phyloP scores from a whole-genome alignment of 768 basidiomycete species.

The Leccinellum albellum region DNA sequence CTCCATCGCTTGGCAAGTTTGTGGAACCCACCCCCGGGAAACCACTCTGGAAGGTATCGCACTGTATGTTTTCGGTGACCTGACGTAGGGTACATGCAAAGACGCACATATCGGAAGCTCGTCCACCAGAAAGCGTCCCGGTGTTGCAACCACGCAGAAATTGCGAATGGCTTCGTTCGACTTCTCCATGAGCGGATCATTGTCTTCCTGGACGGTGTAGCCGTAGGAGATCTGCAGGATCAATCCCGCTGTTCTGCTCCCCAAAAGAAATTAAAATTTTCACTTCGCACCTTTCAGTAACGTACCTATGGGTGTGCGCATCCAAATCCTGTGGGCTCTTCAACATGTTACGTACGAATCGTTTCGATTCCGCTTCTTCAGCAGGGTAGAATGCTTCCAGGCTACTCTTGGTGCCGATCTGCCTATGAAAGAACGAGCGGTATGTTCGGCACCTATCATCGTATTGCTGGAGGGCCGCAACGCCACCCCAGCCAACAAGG shows the following conservation, averaged over 20 bases:
- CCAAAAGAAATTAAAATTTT: neutral
- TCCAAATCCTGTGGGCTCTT: neutral
- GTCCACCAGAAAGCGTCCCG: constrained; percentile 15
- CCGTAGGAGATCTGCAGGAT: constrained; percentile 37
- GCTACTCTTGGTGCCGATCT: constrained; percentile 8
- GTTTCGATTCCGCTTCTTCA: constrained; percentile 3
- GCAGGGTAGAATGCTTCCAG: neutral
- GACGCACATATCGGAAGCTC: constrained; percentile 7
- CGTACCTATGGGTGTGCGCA: constrained; percentile 7
- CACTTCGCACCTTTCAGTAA: neutral
- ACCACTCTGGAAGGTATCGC: constrained; percentile 19
- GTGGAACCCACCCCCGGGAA: constrained; percentile 20
- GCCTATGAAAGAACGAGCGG: neutral
- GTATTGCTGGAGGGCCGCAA: neutral
- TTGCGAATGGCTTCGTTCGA: constrained; percentile 22
- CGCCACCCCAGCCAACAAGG: too few species aligned
- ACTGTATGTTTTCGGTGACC: neutral
- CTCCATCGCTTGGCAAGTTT: constrained; percentile 6
- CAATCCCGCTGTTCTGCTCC: constrained; percentile 31
- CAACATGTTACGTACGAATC: constrained; percentile 3
- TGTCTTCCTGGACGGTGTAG: constrained; percentile 25
- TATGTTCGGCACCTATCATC: neutral
- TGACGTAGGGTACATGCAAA: neutral
- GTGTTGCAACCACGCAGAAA: constrained; percentile 2
- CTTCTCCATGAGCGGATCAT: constrained; percentile 32